These are phyloP conservation scores for Solanum dulcamara DNA, from an alignment of 257 asterid genomes.

Conservation along the genomic window DNA sequence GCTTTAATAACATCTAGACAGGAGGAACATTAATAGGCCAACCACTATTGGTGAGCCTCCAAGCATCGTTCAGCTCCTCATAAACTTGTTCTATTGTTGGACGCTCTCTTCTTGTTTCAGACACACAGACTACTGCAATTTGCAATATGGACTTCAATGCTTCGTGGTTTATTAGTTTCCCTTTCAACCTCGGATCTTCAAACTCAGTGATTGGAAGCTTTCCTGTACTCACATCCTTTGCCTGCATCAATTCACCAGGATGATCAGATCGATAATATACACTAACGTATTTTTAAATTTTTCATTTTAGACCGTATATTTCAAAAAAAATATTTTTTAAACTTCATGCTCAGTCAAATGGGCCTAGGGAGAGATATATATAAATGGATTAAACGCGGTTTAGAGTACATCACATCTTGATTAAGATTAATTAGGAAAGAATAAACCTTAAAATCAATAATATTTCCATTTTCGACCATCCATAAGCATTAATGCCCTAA, in stretches of 20 bases:
- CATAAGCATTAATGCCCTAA: neutral
- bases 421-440: neutral
- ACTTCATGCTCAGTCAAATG: neutral
- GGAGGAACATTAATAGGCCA: neutral
- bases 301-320: neutral
- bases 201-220: slow-evolving; percentile 54
- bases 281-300: neutral
- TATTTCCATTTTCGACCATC: neutral
- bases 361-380: neutral
- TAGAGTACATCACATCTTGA: neutral
- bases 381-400: neutral
- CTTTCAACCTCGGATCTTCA: slow-evolving; percentile 47
- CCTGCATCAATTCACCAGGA: slow-evolving; percentile 28
- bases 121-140: slow-evolving; percentile 57
- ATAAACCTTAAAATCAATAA: neutral
- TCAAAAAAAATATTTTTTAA: too few species aligned
- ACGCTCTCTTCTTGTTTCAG: slow-evolving; percentile 55
- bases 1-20: neutral
- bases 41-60: neutral
- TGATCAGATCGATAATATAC: neutral
- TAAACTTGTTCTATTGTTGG: slow-evolving; percentile 51
- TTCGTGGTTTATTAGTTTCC: slow-evolving; percentile 17
- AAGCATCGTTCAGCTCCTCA: slow-evolving; percentile 57
- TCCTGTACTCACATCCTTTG: slow-evolving; percentile 54
- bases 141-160: slow-evolving; percentile 64